Conservation (phyloP, 2,329 filamentous ascomycete genomes). For the Periconia macrospinosa region DNA sequence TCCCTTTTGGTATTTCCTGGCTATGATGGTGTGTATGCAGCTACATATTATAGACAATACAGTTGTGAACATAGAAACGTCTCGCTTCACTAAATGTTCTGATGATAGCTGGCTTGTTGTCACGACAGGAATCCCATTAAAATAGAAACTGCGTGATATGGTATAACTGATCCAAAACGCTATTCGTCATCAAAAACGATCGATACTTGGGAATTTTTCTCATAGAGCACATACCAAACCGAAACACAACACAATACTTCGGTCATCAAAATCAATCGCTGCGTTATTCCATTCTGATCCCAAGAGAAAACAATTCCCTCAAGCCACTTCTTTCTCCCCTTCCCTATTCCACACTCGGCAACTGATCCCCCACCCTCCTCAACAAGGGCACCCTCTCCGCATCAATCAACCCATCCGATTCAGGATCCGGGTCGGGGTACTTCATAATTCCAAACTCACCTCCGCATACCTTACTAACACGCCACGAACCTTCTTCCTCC, state of each 20-base stretch:
- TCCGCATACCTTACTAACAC: constrained; percentile 54
- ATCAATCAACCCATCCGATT: constrained; percentile 36
- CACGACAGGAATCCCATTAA: too few relatives aligned
- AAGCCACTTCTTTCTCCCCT: too few relatives aligned
- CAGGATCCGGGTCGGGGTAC: constrained; percentile 42
- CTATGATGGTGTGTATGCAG: too few relatives aligned
- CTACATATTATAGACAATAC: too few relatives aligned
- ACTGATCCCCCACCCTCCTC: constrained; percentile 48
- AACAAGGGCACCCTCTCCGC: constrained; percentile 52
- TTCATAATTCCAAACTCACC: constrained; percentile 55
- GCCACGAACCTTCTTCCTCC: constrained; percentile 55
- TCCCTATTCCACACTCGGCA: constrained; percentile 28
- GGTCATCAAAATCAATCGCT: not conserved
- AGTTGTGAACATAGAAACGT: too few relatives aligned
- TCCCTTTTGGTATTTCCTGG: too few relatives aligned
- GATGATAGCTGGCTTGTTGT: too few relatives aligned
- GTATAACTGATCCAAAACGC: too few relatives aligned
- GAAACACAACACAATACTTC: not conserved
- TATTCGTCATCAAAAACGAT: not conserved
- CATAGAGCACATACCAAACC: not conserved
- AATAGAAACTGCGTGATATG: too few relatives aligned
- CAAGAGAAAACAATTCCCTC: not conserved
- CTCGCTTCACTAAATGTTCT: too few relatives aligned
- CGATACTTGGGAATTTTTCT: not conserved
- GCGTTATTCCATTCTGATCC: not conserved